These are phyloP conservation scores for Suillus weaverae DNA, from an alignment of 768 basidiomycete species.

Conservation along the genomic window DNA sequence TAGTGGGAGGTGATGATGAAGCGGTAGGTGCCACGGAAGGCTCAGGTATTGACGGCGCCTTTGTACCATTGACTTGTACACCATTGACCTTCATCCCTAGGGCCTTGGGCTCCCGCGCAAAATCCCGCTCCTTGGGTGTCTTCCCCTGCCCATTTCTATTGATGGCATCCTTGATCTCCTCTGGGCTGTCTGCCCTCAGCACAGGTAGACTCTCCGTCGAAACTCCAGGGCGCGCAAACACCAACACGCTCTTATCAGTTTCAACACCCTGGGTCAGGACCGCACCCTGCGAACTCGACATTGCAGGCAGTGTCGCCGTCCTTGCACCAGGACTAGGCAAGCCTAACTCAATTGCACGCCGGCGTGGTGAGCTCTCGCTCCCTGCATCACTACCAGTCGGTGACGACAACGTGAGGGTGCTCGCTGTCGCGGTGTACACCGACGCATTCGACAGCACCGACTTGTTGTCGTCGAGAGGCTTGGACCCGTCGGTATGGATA, in stretches of 20 bases:
- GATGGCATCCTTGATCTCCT: slow-evolving; percentile 1
- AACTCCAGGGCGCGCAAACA: slow-evolving; percentile 71
- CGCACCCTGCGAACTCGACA: slow-evolving; percentile 8
- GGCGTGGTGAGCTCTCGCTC: slow-evolving; percentile 16
- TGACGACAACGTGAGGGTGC: slow-evolving; percentile 13
- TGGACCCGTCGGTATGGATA: neutral
- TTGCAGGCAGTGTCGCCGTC: slow-evolving; percentile 37
- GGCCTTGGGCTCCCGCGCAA: slow-evolving; percentile 6
- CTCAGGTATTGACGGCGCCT: slow-evolving; percentile 2
- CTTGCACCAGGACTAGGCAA: slow-evolving; percentile 22
- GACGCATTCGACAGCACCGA: slow-evolving; percentile 10
- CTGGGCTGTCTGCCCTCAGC: slow-evolving; percentile 1
- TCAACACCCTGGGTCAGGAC: slow-evolving; percentile 25
- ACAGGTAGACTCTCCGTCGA: slow-evolving; percentile 70
- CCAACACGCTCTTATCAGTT: slow-evolving; percentile 75
- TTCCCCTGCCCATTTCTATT: slow-evolving; percentile 6
- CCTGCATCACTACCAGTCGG: slow-evolving; percentile 16
- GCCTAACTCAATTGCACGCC: slow-evolving; percentile 17
- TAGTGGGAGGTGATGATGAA: slow-evolving; percentile 30
- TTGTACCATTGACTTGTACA: neutral
- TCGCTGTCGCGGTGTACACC: slow-evolving; percentile 9
- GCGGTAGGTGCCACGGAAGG: slow-evolving; percentile 23
- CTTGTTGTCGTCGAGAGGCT: slow-evolving; percentile 17
- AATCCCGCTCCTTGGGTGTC: neutral
- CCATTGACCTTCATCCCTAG: slow-evolving; percentile 4